Percentiles rank a stretch among this genome's conserved stretches.
Conservation (phyloP, 83 land plant species). For the Picea engelmannii region DNA sequence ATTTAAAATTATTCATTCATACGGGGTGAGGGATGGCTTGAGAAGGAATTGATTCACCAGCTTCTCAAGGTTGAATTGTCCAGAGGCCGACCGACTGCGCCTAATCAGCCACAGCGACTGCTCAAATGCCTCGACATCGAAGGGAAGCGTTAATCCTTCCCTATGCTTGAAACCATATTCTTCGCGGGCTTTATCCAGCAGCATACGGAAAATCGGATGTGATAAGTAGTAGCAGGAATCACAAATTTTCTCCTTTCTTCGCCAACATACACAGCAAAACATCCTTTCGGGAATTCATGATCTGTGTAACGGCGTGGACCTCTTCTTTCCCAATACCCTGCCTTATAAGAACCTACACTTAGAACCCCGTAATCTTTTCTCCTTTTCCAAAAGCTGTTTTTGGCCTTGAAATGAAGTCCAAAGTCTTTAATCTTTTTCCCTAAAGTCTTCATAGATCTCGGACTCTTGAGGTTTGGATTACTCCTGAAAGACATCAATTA, state of each 20-base stretch:
- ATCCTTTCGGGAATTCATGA: neutral
- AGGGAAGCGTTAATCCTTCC: neutral
- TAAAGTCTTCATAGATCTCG: neutral
- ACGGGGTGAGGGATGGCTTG: neutral
- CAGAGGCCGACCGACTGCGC: neutral
- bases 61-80: neutral
- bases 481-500: too few species aligned
- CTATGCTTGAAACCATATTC: slow-evolving; percentile 17
- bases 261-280: slow-evolving; percentile 15
- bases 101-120: neutral
- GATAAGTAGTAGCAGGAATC: slow-evolving; percentile 7
- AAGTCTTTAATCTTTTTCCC: neutral
- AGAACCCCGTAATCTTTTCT: neutral
- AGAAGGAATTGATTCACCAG: neutral
- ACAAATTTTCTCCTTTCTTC: slow-evolving; percentile 8
- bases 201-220: slow-evolving; percentile 5
- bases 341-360: neutral
- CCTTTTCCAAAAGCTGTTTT: neutral
- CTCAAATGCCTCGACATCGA: slow-evolving; percentile 8
- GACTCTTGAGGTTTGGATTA: too few species aligned
- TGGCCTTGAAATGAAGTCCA: neutral
- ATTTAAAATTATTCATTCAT: neutral
- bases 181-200: slow-evolving; percentile 15
- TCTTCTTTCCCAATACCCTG: neutral
- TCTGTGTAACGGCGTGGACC: neutral